Conservation (phyloP, 106 monocot genomes). For the Dendrobium catenatum region DNA sequence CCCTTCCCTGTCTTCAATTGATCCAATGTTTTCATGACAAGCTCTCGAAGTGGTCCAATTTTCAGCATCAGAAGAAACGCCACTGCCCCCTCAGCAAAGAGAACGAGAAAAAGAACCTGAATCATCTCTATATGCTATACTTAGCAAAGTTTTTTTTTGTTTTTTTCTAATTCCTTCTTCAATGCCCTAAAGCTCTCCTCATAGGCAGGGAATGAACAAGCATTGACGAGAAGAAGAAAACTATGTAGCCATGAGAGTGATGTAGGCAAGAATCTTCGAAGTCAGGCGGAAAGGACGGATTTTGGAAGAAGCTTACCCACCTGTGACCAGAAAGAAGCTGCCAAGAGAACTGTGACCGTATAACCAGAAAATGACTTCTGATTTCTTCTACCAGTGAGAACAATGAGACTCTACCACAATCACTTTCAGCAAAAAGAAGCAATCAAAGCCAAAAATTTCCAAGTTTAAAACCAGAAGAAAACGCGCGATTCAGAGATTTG, state of each 20-base stretch:
- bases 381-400: not conserved
- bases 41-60: conserved; percentile 85
- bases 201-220: not conserved
- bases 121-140: conserved; percentile 43
- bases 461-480: not conserved
- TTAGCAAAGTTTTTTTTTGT: not conserved
- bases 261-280: not conserved
- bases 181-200: not conserved
- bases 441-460: not conserved
- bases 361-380: not conserved
- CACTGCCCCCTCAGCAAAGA: conserved; percentile 77
- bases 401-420: not conserved
- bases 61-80: conserved; percentile 80
- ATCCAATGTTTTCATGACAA: conserved; percentile 63
- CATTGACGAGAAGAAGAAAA: not conserved
- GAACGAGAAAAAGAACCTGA: conserved; percentile 74
- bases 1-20: conserved; percentile 83
- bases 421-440: not conserved
- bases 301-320: not conserved
- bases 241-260: not conserved
- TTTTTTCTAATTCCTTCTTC: not conserved
- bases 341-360: not conserved
- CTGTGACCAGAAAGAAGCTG: not conserved
- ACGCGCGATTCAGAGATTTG: not conserved
- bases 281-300: not conserved